These are phyloP conservation scores for Leishmania amazonensis DNA, from an alignment of 208 protist genomes.

Conservation along the genomic window DNA sequence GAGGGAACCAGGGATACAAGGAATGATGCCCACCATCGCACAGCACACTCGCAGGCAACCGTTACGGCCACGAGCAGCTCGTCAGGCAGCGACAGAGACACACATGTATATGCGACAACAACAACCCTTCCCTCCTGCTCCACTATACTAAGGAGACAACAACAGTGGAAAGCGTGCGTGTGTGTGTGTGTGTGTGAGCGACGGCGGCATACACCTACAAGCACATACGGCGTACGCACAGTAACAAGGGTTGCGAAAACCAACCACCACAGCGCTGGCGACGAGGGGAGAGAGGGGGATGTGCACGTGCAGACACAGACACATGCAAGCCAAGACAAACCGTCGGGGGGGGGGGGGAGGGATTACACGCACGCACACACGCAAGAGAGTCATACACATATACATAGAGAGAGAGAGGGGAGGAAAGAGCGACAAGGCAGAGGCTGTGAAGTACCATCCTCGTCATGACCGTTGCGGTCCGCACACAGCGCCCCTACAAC, in stretches of 20 bases:
- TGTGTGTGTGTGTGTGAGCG: not conserved
- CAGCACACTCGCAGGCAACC: not conserved
- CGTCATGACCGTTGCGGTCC: not conserved
- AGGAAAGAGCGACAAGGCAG: slow-evolving; percentile 2
- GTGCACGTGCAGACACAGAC: not conserved
- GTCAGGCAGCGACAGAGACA: not conserved
- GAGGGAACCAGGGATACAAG: not conserved
- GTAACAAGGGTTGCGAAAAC: not conserved
- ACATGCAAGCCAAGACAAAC: not conserved
- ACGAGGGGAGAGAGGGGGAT: not conserved
- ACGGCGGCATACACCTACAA: not conserved
- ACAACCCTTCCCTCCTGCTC: not conserved
- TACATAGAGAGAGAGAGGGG: slow-evolving; percentile 15
- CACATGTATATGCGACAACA: not conserved
- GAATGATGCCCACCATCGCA: not conserved
- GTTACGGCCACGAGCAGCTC: not conserved
- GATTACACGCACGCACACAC: not conserved
- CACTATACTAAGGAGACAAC: not conserved
- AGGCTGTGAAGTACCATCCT: not conserved
- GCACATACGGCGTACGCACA: not conserved
- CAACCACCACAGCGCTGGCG: not conserved
- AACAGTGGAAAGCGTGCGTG: not conserved
- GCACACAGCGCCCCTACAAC: not conserved
- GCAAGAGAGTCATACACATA: not conserved
- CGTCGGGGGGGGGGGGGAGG: not conserved